These are phyloP conservation scores for Fraxinus baroniana DNA, from an alignment of 305 asterid species.

Conservation along the genomic window DNA sequence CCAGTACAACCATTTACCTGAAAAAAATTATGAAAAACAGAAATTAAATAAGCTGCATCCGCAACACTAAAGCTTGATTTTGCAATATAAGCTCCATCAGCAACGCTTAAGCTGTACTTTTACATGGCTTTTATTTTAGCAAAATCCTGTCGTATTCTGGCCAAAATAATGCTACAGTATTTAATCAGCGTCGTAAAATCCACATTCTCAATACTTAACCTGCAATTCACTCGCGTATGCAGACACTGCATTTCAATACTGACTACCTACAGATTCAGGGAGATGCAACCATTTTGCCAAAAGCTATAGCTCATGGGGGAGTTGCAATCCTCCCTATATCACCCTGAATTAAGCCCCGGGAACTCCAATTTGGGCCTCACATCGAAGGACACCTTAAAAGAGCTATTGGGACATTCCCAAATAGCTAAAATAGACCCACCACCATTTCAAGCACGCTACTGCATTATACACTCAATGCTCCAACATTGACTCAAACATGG, in stretches of 20 bases:
- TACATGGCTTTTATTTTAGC: not conserved
- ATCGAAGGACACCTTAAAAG: not conserved
- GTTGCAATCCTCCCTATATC: not conserved
- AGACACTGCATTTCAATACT: not conserved
- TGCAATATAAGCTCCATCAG: not conserved
- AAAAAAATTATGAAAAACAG: not conserved
- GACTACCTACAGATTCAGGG: not conserved
- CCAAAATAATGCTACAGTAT: not conserved
- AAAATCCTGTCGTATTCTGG: not conserved
- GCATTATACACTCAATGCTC: not conserved
- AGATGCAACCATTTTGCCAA: not conserved
- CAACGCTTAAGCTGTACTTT: not conserved
- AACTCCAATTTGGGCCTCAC: not conserved
- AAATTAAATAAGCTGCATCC: not conserved
- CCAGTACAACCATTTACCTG: conserved; percentile 93
- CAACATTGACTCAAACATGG: not conserved
- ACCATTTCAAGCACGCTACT: not conserved
- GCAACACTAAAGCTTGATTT: not conserved
- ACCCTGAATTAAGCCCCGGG: not conserved
- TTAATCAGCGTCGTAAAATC: not conserved
- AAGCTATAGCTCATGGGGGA: not conserved
- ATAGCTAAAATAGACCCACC: not conserved
- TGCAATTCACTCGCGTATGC: not conserved
- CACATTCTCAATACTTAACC: not conserved
- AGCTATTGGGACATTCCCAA: not conserved